phyloP scores from a whole-genome alignment of 495 filamentous ascomycete species.

The Penicillium riverlandense region DNA sequence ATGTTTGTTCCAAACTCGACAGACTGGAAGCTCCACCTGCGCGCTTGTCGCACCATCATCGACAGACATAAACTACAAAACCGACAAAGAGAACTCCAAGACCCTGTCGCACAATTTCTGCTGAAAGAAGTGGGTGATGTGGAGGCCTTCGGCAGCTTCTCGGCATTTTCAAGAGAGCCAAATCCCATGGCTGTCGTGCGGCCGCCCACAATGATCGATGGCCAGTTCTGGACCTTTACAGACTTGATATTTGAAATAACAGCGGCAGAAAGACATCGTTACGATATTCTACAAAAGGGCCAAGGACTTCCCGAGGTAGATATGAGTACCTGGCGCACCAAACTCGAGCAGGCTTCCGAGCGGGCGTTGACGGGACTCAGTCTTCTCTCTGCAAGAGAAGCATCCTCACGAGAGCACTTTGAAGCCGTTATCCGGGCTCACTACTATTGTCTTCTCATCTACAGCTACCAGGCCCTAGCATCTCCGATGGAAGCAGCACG shows the following conservation, averaged over 20 bases:
- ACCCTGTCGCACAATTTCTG: slow-evolving; percentile 2
- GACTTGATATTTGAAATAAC: slow-evolving; percentile 7
- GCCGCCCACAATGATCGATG: neutral
- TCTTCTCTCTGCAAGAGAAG: neutral
- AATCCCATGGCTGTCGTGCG: neutral
- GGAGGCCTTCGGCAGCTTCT: slow-evolving; percentile 7
- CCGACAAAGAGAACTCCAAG: neutral
- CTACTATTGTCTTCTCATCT: slow-evolving; percentile 9
- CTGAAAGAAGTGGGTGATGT: slow-evolving; percentile 14
- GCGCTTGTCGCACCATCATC: slow-evolving; percentile 10
- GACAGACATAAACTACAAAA: slow-evolving; percentile 4
- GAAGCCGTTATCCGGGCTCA: slow-evolving; percentile 6
- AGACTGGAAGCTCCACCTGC: slow-evolving; percentile 12
- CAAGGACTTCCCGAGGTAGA: neutral
- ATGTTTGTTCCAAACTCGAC: slow-evolving; percentile 9
- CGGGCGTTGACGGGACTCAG: neutral
- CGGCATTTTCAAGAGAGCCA: neutral
- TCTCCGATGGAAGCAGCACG: neutral
- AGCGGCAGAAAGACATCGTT: slow-evolving; percentile 1
- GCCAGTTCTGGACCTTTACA: slow-evolving; percentile 9
- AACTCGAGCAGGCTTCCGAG: slow-evolving; percentile 5
- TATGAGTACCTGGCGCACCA: slow-evolving; percentile 7
- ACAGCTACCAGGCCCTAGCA: slow-evolving; percentile 11
- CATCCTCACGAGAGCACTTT: neutral
- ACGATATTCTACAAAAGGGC: neutral